These are phyloP conservation scores for Candida schatavii DNA, from an alignment of 805 yeast species.

Conservation along the genomic window DNA sequence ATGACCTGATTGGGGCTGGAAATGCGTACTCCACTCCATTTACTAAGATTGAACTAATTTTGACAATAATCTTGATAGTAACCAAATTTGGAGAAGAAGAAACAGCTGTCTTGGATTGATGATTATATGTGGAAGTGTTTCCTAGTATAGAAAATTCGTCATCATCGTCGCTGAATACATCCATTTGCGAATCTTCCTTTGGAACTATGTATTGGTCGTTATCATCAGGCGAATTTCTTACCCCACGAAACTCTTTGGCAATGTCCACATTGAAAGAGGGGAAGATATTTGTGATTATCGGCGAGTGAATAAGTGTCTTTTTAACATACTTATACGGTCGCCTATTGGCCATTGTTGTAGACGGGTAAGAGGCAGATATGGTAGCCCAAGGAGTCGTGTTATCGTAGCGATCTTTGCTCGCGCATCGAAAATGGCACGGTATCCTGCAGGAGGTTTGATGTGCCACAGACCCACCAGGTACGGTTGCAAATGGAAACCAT, in stretches of 20 bases:
- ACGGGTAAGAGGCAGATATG: too few relatives aligned
- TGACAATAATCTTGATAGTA: conserved; percentile 26
- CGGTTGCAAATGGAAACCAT: too few relatives aligned
- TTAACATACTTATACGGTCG: conserved; percentile 17
- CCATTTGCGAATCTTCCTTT: conserved; percentile 36
- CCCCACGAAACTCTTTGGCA: conserved; percentile 31
- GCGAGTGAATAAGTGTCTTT: conserved; percentile 40
- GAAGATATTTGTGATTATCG: conserved; percentile 33
- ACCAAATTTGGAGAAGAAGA: conserved; percentile 4
- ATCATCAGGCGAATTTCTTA: conserved; percentile 36
- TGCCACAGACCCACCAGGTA: not conserved
- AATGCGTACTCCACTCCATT: conserved; percentile 28
- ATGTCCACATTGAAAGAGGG: conserved; percentile 30
- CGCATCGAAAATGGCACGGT: too few relatives aligned
- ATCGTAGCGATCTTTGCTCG: too few relatives aligned
- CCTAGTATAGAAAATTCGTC: conserved; percentile 16
- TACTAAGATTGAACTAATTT: conserved; percentile 29
- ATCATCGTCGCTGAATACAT: conserved; percentile 35
- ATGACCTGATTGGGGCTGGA: conserved; percentile 30
- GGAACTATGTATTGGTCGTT: conserved; percentile 32
- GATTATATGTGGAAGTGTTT: not conserved
- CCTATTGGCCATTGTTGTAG: not conserved
- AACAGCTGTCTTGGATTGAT: not conserved
- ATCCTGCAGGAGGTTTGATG: too few relatives aligned
- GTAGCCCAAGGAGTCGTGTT: too few relatives aligned